Evolutionary conservation across 805 yeast genomes (phyloP).

Genomic region (Metschnikowia gelsemii): DNA sequence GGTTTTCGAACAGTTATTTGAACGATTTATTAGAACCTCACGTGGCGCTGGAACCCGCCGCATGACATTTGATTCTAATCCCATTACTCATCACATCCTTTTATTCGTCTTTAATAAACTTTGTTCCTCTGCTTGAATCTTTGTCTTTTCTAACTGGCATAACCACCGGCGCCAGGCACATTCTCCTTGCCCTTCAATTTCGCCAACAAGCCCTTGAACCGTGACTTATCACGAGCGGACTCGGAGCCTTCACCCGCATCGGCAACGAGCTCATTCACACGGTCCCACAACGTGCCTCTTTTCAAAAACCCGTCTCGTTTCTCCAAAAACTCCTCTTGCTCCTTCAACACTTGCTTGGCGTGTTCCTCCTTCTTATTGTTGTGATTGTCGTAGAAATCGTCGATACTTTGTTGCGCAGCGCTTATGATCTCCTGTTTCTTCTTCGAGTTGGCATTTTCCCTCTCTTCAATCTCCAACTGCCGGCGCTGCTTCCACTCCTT

Average conservation of each 20-base stretch:
- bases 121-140: background rate
- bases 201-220: conserved; percentile 63
- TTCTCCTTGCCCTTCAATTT: conserved; percentile 66
- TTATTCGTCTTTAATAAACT: background rate
- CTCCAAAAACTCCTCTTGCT: conserved; percentile 67
- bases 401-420: conserved; percentile 79
- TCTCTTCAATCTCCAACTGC: conserved; percentile 71
- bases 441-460: conserved; percentile 69
- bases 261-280: conserved; percentile 51
- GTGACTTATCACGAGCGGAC: conserved; percentile 61
- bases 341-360: conserved; percentile 59
- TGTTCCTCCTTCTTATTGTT: conserved; percentile 76
- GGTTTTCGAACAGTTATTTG: too few relatives aligned
- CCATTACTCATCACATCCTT: too few relatives aligned
- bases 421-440: conserved; percentile 66
- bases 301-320: conserved; percentile 67
- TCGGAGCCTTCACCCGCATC: conserved; percentile 43
- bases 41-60: too few relatives aligned
- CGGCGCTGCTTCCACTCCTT: conserved; percentile 80
- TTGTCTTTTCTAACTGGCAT: conserved; percentile 23
- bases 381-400: conserved; percentile 89
- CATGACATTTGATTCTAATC: too few relatives aligned
- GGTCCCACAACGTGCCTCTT: conserved; percentile 53
- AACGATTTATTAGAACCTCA: too few relatives aligned
- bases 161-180: conserved; percentile 78